Percentiles rank a stretch among this genome's conserved stretches.
phyloP scores from a whole-genome alignment of 495 filamentous ascomycete species.

The Neurospora sp. region DNA sequence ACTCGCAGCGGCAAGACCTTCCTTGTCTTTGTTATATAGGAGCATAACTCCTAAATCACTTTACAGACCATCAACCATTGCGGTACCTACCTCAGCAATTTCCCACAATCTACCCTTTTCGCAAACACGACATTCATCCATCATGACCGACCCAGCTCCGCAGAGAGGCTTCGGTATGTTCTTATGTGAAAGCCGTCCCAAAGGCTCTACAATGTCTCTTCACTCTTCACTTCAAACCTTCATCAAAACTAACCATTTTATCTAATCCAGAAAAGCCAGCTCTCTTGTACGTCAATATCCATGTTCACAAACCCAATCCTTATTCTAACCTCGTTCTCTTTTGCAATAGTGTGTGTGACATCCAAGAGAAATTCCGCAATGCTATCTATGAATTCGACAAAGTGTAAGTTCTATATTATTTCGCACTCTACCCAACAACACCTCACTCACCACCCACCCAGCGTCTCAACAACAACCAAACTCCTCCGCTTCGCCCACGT shows the following conservation, averaged over 20 bases:
- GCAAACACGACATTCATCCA: background rate
- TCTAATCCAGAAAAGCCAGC: constrained; percentile 48
- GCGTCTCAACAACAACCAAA: constrained; percentile 43
- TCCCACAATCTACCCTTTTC: background rate
- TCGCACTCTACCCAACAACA: too few relatives aligned
- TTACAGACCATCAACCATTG: background rate
- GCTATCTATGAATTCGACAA: constrained; percentile 75
- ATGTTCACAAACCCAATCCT: too few relatives aligned
- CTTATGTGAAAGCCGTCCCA: background rate
- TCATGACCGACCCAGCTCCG: constrained; percentile 20
- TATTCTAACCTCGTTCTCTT: background rate
- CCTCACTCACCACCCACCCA: constrained; percentile 12
- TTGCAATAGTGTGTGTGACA: constrained; percentile 69
- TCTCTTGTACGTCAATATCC: constrained; percentile 47
- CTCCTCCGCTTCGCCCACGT: constrained; percentile 42
- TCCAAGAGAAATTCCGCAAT: constrained; percentile 85
- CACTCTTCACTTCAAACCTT: background rate
- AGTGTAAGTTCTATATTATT: constrained; percentile 39
- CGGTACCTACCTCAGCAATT: background rate
- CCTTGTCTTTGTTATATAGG: background rate
- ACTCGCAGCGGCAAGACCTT: background rate
- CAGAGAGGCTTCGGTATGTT: constrained; percentile 31
- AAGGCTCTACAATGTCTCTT: background rate
- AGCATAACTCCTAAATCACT: accelerated
- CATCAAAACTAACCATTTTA: background rate